Conservation (phyloP, 106 monocot genomes). For the Phalaenopsis equestris region DNA sequence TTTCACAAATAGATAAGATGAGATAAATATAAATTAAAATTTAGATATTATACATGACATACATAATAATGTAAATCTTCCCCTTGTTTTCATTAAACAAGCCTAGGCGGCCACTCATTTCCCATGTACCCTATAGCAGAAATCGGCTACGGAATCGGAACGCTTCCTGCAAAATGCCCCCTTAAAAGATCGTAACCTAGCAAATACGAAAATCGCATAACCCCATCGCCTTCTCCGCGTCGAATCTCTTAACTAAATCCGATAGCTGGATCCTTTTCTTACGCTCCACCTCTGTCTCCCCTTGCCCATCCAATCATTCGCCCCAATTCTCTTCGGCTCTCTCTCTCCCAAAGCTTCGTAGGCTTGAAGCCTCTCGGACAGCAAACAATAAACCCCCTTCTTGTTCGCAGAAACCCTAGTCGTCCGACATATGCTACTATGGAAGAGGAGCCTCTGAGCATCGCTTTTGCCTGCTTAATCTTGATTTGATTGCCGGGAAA, state of each 20-base stretch:
- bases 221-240: background rate
- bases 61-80: too few species aligned
- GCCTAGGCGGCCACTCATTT: too few species aligned
- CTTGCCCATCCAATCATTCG: background rate
- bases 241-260: background rate
- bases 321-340: background rate
- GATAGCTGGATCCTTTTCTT: background rate
- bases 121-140: too few species aligned
- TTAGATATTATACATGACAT: too few species aligned
- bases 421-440: background rate
- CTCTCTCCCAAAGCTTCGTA: background rate
- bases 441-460: slow-evolving; percentile 1
- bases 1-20: too few species aligned
- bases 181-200: too few species aligned
- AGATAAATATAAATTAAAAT: too few species aligned
- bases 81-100: too few species aligned
- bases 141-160: too few species aligned
- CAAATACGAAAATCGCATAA: too few species aligned
- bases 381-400: background rate
- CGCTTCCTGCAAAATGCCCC: too few species aligned
- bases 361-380: background rate
- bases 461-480: background rate
- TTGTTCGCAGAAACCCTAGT: slow-evolving; percentile 6
- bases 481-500: background rate
- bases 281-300: background rate